Conservation (phyloP, 257 asterid genomes). For the Schizonepeta tenuifolia region DNA sequence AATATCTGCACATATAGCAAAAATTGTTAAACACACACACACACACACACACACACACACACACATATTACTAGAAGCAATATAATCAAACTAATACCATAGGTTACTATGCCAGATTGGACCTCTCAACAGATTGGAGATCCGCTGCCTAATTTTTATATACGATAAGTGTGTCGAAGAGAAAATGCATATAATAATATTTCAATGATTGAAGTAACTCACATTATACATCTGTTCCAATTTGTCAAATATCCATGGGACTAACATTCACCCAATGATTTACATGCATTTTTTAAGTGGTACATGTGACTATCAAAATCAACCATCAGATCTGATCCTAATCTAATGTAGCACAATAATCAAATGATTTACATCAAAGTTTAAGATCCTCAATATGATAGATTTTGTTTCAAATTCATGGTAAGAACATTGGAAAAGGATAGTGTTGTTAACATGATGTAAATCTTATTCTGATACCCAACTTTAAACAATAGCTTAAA, state of each 20-base stretch:
- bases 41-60: too few species aligned
- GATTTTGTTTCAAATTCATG: neutral
- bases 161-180: neutral
- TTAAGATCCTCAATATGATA: conserved; percentile 4
- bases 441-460: neutral
- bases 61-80: conserved; percentile 9
- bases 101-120: neutral
- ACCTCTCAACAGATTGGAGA: neutral
- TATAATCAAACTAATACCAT: neutral
- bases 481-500: neutral
- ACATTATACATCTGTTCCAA: neutral
- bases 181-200: neutral
- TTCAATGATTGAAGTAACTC: neutral
- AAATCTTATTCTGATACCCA: neutral
- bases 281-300: neutral
- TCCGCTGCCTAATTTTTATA: neutral
- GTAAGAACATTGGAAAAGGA: neutral
- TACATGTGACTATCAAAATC: neutral
- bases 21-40: neutral
- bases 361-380: neutral
- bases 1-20: conserved; percentile 46
- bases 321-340: conserved; percentile 5
- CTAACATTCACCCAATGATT: neutral
- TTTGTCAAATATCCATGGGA: neutral
- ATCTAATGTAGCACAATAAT: neutral